A percentile compares a stretch with the other conserved stretches of the same genome.
Conservation (phyloP, 306 rosid genomes). For the Trifolium fragiferum region DNA sequence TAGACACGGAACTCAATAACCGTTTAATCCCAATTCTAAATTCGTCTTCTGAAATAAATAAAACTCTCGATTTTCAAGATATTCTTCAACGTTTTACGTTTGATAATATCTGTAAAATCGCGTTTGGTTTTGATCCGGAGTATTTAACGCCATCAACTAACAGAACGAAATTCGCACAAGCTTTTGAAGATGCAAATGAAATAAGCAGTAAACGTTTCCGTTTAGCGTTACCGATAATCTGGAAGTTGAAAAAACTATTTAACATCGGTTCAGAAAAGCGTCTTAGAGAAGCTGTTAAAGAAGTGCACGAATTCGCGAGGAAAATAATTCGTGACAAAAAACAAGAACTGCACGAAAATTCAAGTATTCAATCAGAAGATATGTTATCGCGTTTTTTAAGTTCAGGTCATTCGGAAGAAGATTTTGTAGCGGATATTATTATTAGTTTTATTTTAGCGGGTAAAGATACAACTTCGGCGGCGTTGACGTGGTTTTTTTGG, state of each 20-base stretch:
- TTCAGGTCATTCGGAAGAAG: slow-evolving; percentile 56
- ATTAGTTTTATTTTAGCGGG: slow-evolving; percentile 79
- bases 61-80: slow-evolving; percentile 67
- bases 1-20: slow-evolving; percentile 59
- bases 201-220: slow-evolving; percentile 51
- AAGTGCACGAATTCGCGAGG: slow-evolving; percentile 57
- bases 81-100: slow-evolving; percentile 75
- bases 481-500: slow-evolving; percentile 83
- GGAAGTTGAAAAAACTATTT: slow-evolving; percentile 58
- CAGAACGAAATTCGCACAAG: slow-evolving; percentile 52
- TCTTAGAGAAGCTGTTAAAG: slow-evolving; percentile 34
- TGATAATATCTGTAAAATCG: slow-evolving; percentile 73
- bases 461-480: slow-evolving; percentile 65
- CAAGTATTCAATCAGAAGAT: slow-evolving; percentile 49
- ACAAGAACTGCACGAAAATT: slow-evolving; percentile 44
- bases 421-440: slow-evolving; percentile 62
- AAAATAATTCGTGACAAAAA: slow-evolving; percentile 58
- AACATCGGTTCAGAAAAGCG: slow-evolving; percentile 63
- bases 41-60: slow-evolving; percentile 8
- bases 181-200: slow-evolving; percentile 53
- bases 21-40: slow-evolving; percentile 65
- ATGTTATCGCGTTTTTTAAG: slow-evolving; percentile 65
- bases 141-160: slow-evolving; percentile 55
- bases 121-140: slow-evolving; percentile 71
- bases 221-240: slow-evolving; percentile 32